phyloP scores from a whole-genome alignment of 75 land plant species.

The Larix kaempferi region DNA sequence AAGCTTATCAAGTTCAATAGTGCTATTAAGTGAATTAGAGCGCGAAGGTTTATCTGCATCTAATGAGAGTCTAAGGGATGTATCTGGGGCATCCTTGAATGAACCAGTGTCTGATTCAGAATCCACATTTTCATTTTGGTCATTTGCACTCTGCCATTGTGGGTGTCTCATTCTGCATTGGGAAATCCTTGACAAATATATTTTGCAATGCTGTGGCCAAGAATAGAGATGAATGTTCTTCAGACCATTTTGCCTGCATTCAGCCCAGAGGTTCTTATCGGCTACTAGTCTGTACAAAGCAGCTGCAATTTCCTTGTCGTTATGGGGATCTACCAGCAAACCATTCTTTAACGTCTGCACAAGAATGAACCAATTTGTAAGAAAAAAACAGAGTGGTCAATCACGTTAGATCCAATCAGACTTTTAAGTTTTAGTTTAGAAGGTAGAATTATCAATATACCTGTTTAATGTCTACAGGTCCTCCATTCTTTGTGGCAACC shows the following conservation, averaged over 20 bases:
- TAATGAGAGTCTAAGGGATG: conserved; percentile 22
- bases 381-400: not conserved
- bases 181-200: conserved; percentile 49
- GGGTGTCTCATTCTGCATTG: conserved; percentile 43
- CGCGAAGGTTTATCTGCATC: conserved; percentile 20
- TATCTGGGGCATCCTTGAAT: conserved; percentile 29
- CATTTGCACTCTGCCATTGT: conserved; percentile 37
- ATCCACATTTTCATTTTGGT: conserved; percentile 18
- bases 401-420: not conserved
- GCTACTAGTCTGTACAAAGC: conserved; percentile 68
- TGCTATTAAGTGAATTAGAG: conserved; percentile 4
- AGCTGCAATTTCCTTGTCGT: conserved; percentile 58
- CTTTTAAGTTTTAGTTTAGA: no score
- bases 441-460: conserved; percentile 23
- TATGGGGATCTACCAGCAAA: conserved; percentile 71
- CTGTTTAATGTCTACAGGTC: conserved; percentile 92
- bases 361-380: not conserved
- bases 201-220: conserved; percentile 83
- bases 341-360: conserved; percentile 72
- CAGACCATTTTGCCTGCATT: conserved; percentile 61
- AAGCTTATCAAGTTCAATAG: not conserved
- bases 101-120: conserved; percentile 46
- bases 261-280: conserved; percentile 61
- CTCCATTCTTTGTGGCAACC: conserved; percentile 98
- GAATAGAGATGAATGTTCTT: conserved; percentile 70